Base-by-base conservation (phyloP, 2,329 filamentous ascomycete species). In the Scytalidium sp. region DNA sequence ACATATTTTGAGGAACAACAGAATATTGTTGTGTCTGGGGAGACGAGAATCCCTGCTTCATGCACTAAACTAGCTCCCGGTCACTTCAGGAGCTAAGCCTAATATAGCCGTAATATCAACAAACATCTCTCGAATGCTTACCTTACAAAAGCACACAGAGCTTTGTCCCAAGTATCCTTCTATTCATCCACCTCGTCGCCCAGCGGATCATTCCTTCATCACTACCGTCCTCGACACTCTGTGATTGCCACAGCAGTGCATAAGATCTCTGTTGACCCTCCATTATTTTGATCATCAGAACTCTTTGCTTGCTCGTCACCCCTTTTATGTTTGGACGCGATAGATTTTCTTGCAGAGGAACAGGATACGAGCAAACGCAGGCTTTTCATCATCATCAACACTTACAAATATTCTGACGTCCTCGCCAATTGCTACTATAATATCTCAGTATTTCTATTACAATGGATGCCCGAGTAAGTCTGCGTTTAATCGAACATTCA, bases 401-500 rank as follows among this genome's bases (percentile, higher is more conserved):
- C 13, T 9, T 10, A n/a, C 6, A 36, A 15, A n/a, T n/a, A 36
- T 36, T 15, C 17, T n/a, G 17, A 7, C 25, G 13, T 5, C 32
- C 4, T 15, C 41, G 45, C 46, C 49, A 54, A 54, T 56, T 29
- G 46, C 54, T 52, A 53, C 53, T 51, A 50, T 54, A 56, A 53
- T 55, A 49, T 29, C 48, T 39, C 42, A 52, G 49, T 50, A 56
- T 57, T 49, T 44, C 59, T 54, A 57, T 44, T 43, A 65, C 51
- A 48, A 73, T 73, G 70, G 70, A 72, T 60, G 67, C 69, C 41
- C 69, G 68, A 61, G 70, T 73, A 64, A 63, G 67, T 61, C 50
- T n/a, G 32, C 5, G 15, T 36, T n/a, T n/a, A n/a, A n/a, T n/a
- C n/a, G n/a, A n/a, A n/a, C n/a, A n/a, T n/a, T n/a, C n/a, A n/a